Evolutionary conservation across 2,329 filamentous ascomycete genomes (phyloP).

Genomic region (Penicillium sp.): DNA sequence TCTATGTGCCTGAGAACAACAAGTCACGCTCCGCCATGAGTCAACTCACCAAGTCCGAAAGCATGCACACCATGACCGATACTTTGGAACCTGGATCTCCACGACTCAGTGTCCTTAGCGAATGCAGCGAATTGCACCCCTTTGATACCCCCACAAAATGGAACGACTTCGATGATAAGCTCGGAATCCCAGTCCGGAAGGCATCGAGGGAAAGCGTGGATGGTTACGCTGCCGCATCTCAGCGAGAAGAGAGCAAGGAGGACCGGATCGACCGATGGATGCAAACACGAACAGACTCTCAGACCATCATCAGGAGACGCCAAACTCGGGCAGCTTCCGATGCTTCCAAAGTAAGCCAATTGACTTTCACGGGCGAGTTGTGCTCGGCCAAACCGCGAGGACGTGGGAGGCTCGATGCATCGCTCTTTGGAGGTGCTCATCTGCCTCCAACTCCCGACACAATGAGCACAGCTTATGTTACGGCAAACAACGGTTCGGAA

Average conservation of each 20-base stretch:
- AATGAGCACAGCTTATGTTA: conserved; percentile 41
- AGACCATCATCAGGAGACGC: conserved; percentile 18
- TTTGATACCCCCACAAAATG: conserved; percentile 26
- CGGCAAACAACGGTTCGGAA: conserved; percentile 33
- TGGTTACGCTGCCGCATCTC: conserved; percentile 13
- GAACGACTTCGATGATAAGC: conserved; percentile 27
- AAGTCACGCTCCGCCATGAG: conserved; percentile 27
- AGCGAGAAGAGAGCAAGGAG: conserved; percentile 20
- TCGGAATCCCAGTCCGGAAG: conserved; percentile 32
- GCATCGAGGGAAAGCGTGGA: conserved; percentile 15
- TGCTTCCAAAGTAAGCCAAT: conserved; percentile 21
- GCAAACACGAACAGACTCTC: conserved; percentile 19
- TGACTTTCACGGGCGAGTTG: conserved; percentile 26
- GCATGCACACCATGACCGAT: conserved; percentile 37
- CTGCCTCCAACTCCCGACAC: conserved; percentile 46
- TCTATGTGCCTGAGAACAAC: conserved; percentile 35
- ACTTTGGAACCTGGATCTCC: conserved; percentile 38
- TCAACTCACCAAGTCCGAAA: conserved; percentile 36
- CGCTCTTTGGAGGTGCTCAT: conserved; percentile 33
- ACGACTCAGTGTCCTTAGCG: conserved; percentile 45
- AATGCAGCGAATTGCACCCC: conserved; percentile 44
- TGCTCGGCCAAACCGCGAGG: conserved; percentile 24
- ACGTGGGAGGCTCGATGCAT: conserved; percentile 29
- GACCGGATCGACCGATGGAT: conserved; percentile 36
- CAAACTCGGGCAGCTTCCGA: conserved; percentile 20